A percentile compares a stretch with the other conserved stretches of the same genome.
These are phyloP conservation scores for Candida cerambycidarum DNA, from an alignment of 805 yeast species.

Conservation along the genomic window DNA sequence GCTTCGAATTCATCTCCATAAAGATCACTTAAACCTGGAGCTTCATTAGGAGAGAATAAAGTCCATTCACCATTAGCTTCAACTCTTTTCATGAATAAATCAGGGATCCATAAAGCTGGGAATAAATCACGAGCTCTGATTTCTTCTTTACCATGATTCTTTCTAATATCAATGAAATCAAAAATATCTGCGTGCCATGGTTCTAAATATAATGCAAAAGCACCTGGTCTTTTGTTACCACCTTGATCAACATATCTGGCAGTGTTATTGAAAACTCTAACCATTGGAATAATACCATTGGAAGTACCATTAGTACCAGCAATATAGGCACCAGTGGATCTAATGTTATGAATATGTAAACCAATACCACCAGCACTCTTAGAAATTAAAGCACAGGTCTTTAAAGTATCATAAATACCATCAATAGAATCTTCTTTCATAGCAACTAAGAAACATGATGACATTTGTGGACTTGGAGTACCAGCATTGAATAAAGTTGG, in stretches of 20 bases:
- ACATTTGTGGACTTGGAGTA: conserved; percentile 59
- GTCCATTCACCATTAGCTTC: conserved; percentile 58
- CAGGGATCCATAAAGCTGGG: conserved; percentile 65
- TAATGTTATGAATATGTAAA: conserved; percentile 57
- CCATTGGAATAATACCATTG: conserved; percentile 62
- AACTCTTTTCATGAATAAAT: conserved; percentile 60
- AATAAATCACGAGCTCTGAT: conserved; percentile 62
- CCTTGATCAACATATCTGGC: conserved; percentile 67
- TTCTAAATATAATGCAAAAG: conserved; percentile 59
- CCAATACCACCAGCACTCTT: conserved; percentile 67
- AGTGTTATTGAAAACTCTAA: conserved; percentile 61
- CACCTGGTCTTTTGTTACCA: conserved; percentile 67
- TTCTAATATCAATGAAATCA: conserved; percentile 58
- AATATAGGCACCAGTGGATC: conserved; percentile 59
- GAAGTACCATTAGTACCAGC: conserved; percentile 66
- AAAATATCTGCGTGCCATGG: conserved; percentile 66
- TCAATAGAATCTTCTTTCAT: conserved; percentile 65
- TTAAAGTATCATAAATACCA: conserved; percentile 60
- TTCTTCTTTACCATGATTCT: conserved; percentile 65
- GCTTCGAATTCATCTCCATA: conserved; percentile 57
- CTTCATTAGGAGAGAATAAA: conserved; percentile 58
- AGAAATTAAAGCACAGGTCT: conserved; percentile 61
- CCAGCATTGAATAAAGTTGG: conserved; percentile 65
- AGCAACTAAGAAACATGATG: conserved; percentile 62
- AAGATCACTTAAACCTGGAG: conserved; percentile 54